A percentile compares a stretch with the other conserved stretches of the same genome.
phyloP scores from a whole-genome alignment of 2,329 filamentous ascomycete species.

The Apiospora koreana region DNA sequence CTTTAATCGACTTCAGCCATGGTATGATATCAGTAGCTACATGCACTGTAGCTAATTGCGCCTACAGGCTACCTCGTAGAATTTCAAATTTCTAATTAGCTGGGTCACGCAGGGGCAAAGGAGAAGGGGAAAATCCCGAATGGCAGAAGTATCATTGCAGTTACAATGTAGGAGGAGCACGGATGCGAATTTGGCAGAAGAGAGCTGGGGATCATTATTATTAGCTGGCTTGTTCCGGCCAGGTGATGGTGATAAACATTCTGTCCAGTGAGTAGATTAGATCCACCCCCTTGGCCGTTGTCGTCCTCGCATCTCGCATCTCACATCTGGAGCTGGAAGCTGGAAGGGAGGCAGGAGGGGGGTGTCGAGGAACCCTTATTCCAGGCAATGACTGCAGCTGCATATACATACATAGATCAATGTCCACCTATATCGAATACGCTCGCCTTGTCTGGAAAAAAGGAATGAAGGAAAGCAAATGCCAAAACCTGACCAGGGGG shows the following conservation, averaged over 20 bases:
- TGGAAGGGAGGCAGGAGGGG: not conserved
- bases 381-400: not conserved
- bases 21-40: no score
- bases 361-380: not conserved
- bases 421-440: not conserved
- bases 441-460: constrained; percentile 15
- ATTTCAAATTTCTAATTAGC: not conserved
- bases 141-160: not conserved
- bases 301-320: not conserved
- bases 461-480: constrained; percentile 16
- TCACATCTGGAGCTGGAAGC: not conserved
- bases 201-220: not conserved
- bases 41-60: not conserved
- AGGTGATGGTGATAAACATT: not conserved
- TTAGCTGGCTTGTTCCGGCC: not conserved
- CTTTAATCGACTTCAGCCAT: not conserved
- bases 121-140: not conserved
- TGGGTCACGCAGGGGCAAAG: not conserved
- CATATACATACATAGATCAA: not conserved
- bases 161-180: not conserved
- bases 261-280: not conserved
- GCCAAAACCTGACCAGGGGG: not conserved
- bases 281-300: not conserved
- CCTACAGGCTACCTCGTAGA: not conserved
- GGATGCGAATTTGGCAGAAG: not conserved